These are phyloP conservation scores for Corymbia maculata DNA, from an alignment of 345 rosid species.

Conservation along the genomic window DNA sequence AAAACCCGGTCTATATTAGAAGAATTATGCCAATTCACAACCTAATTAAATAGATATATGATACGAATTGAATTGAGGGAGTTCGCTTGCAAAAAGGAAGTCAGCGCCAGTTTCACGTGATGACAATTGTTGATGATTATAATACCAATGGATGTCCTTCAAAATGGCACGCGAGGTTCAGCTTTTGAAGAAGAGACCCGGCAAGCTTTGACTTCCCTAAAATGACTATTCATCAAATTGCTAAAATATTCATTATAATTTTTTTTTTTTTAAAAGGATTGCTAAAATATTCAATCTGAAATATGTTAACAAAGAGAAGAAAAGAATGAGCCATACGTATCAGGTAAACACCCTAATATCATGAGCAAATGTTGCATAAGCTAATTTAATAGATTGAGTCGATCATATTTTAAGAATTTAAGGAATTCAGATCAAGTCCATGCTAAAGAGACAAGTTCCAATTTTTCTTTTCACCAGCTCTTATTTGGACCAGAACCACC, in stretches of 20 bases:
- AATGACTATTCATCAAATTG: background rate
- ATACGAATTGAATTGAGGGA: background rate
- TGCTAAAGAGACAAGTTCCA: background rate
- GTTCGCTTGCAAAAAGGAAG: background rate
- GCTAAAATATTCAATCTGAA: background rate
- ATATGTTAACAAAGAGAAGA: background rate
- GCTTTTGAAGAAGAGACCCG: background rate
- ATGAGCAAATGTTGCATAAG: background rate
- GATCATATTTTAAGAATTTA: background rate
- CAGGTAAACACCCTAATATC: background rate
- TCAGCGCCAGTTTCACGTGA: background rate
- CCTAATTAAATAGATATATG: background rate
- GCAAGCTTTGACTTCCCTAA: background rate
- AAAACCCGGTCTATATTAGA: background rate
- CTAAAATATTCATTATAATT: background rate
- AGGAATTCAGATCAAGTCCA: fast-evolving
- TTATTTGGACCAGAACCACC: background rate
- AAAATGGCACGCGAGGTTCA: background rate
- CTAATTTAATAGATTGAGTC: background rate
- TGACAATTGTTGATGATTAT: background rate
- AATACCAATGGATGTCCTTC: background rate
- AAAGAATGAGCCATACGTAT: background rate
- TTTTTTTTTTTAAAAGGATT: fast-evolving
- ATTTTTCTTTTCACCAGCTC: background rate
- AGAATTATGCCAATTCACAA: background rate